phyloP scores from a whole-genome alignment of 139 green algal species.

The Pleodorina starrii region DNA sequence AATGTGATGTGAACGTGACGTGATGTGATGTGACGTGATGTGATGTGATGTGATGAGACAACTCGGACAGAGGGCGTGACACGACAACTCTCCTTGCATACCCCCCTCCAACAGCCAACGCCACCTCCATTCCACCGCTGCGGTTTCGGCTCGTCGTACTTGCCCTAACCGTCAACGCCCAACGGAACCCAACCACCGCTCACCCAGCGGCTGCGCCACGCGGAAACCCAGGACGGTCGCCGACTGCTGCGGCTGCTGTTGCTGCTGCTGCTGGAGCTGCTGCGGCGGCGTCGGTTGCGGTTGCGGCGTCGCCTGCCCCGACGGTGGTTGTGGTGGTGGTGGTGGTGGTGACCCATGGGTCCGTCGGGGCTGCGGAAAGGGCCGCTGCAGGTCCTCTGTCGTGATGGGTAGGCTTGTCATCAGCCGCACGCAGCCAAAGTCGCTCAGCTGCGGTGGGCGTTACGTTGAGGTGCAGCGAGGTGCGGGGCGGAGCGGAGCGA shows the following conservation, averaged over 20 bases:
- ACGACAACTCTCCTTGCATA: no score
- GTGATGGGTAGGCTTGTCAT: constrained; percentile 21
- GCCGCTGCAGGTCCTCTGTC: constrained; percentile 8
- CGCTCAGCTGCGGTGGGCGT: constrained; percentile 29
- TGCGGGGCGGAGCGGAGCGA: no score
- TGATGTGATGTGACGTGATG: no score
- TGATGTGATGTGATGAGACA: no score
- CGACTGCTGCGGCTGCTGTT: neutral
- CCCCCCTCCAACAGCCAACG: no score
- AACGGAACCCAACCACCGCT: neutral
- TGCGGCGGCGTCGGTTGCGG: neutral
- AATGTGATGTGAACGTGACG: no score
- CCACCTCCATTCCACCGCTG: no score
- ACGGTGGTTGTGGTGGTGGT: neutral
- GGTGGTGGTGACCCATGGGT: neutral
- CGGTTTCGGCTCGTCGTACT: no score
- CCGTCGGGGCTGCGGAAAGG: neutral
- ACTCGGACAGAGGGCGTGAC: no score
- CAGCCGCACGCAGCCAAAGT: constrained; percentile 40
- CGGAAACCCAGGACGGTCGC: constrained; percentile 7
- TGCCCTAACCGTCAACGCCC: no score
- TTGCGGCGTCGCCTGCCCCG: neutral
- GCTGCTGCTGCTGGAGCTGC: neutral
- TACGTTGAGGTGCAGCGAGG: no score
- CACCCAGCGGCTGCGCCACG: constrained; percentile 31